A percentile compares a stretch with the other conserved stretches of the same genome.
phyloP scores from a whole-genome alignment of 495 filamentous ascomycete species.

The Poronia punctata region DNA sequence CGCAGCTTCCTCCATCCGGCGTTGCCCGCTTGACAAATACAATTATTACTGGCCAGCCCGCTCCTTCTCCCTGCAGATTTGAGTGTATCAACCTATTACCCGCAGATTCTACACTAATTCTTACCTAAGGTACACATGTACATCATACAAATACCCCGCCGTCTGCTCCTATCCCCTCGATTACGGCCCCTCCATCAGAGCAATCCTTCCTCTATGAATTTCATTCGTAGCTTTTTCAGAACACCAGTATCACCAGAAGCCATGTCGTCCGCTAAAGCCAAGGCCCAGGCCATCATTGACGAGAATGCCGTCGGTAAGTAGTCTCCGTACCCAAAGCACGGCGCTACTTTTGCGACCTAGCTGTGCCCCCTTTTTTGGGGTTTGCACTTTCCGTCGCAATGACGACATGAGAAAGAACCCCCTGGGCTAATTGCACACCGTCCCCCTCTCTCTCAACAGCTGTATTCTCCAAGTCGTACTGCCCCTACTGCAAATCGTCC shows the following conservation, averaged over 20 bases:
- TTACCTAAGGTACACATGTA: background rate
- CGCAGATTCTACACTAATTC: no score
- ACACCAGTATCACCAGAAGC: conserved; percentile 50
- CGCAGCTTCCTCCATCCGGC: background rate
- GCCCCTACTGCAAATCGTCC: conserved; percentile 83
- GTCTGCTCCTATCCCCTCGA: conserved; percentile 1
- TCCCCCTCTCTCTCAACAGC: conserved; percentile 42
- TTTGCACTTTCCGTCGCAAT: no score
- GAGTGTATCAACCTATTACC: no score
- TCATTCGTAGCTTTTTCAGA: conserved; percentile 72
- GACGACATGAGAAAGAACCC: no score
- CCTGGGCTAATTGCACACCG: no score
- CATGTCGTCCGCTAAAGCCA: conserved; percentile 81
- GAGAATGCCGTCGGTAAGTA: conserved; percentile 81
- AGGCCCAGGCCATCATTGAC: conserved; percentile 81
- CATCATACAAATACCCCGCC: conserved; percentile 14
- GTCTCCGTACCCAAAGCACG: background rate
- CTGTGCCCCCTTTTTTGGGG: no score
- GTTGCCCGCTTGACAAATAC: conserved; percentile 3
- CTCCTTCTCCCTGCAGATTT: no score
- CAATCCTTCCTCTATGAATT: conserved; percentile 53
- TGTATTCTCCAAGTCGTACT: conserved; percentile 94
- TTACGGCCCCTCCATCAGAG: conserved; percentile 18
- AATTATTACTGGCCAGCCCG: conserved; percentile 1
- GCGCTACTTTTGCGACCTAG: no score